Base-by-base conservation (phyloP, 352 stramenopile genomes). In the Phytophthora rubi region DNA sequence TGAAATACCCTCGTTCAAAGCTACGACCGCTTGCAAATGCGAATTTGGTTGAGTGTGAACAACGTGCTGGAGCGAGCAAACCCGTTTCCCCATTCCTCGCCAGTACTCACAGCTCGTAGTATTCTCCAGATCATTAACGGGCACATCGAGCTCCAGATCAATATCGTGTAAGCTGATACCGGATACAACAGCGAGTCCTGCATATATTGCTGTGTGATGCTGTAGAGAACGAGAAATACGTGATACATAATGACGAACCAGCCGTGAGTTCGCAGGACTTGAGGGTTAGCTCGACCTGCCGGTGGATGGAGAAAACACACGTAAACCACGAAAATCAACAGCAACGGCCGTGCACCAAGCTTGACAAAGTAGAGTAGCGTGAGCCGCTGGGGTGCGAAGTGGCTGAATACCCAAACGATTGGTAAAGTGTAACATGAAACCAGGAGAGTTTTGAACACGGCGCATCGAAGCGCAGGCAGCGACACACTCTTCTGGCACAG, bases 401-500 rank as follows among this genome's bases (percentile, higher is more conserved):
- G 10, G 9, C 8, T 67, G 26, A 79, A 59, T 7, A 77, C 15
- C 42, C 32, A 73, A 33, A 73, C 66, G 6, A 83, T 49, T 3
- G 73, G 62, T n/a, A 89, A 52, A 23, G 81, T 82, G 37, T 82
- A 82, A 0, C 48, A 73, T n/a, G 70, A 71, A 15, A 88, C 33
- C n/a, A 78, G 7, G 16, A 88, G 16, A 0, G 77, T 65, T 42
- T 85, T 72, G 7, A 70, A 10, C 6, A 80, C 51, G 0, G 72
- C 69, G 4, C 73, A 70, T 3, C 70, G 55, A 32, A 88, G 53
- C 4, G 81, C 77, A 13, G 77, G 77, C 0, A 74, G 52, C 3
- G 81, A 88, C 8, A 89, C 75, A 28, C 80, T 89, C 58, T 89
- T 88, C 49, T 86, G 77, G 9, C 76, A 66, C 53, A 89, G 33